Base-by-base conservation (phyloP, 2,329 filamentous ascomycete genomes). In the Trichoderma atrobrunneum region DNA sequence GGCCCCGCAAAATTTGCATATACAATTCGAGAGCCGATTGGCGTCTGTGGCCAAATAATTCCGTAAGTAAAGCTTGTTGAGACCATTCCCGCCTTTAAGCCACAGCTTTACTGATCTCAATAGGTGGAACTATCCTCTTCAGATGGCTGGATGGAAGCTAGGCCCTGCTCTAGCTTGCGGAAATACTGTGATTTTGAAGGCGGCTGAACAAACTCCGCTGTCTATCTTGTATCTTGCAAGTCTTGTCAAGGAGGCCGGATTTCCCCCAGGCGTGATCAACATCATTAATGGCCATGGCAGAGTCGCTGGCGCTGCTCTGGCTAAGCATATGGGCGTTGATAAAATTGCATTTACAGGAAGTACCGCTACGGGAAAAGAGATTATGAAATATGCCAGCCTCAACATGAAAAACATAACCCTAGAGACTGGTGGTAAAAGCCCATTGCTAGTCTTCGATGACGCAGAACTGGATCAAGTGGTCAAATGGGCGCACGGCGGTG, bases 31-130 rank as follows among this genome's bases (percentile, higher is more conserved):
- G 92, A 95, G 85, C 91, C 93, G 5, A 79, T 69, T 32, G 66
- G 54, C 28, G 66, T 93, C 66, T 93, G 92, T 80, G 92, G 90
- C 77, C 92, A 94, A 81, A 93, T 94, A 79, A 94, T 94, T 77
- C 92, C 92, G 43, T 48, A 48, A 21, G 43, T 48, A 48, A 11
- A 7, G 4, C 1, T 21, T 48, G 18, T 21, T 48, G n/a, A 5
- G 18, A 21, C 5, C 21, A 48, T 48, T 48, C 18, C 43, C 43
- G 21, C 4, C 18, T 48, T 10, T 5, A 11, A 48, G 43, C 5
- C 43, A 21, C 18, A n/a, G 4, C 3, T n/a, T 48, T 11, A 48
- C 43, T 48, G 43, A 48, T 48, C 18, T 48, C 43, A n/a, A 8
- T 48, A 48, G 43, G 71, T 93, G 91, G 91, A 93, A 93, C 85